Conservation (phyloP, 2,329 filamentous ascomycete species). For the Nemania sp. region DNA sequence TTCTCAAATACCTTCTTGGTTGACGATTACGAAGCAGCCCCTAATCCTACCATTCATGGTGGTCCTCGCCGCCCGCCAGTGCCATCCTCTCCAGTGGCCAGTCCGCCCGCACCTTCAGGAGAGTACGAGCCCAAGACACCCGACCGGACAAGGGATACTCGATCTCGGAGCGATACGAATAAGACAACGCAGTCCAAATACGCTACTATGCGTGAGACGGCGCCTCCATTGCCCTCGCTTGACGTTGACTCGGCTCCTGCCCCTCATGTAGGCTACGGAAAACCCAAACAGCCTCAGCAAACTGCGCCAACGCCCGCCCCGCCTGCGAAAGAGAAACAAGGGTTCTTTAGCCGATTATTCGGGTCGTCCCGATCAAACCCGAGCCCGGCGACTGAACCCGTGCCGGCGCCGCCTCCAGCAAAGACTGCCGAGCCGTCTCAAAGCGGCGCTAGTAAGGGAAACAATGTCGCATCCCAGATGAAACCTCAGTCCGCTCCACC, state of each 20-base stretch:
- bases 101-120: conserved; percentile 45
- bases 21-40: conserved; percentile 76
- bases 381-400: conserved; percentile 16
- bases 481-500: conserved; percentile 53
- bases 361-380: conserved; percentile 65
- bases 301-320: conserved; percentile 48
- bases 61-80: conserved; percentile 63
- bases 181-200: conserved; percentile 37
- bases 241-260: conserved; percentile 57
- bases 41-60: conserved; percentile 79
- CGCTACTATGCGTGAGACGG: conserved; percentile 29
- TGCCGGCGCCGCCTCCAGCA: conserved; percentile 41
- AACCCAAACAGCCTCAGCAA: conserved; percentile 55
- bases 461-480: conserved; percentile 50
- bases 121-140: conserved; percentile 42
- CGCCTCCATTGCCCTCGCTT: conserved; percentile 40
- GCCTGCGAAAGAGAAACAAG: conserved; percentile 68
- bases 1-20: conserved; percentile 54
- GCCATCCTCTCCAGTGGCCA: conserved; percentile 44
- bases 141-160: conserved; percentile 56
- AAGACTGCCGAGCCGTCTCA: conserved; percentile 45
- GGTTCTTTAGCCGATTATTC: conserved; percentile 94
- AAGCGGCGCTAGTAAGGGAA: conserved; percentile 44
- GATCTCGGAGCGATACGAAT: conserved; percentile 48
- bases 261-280: conserved; percentile 62